Evolutionary conservation across 2,329 filamentous ascomycete species (phyloP), one percentile per base, ranked within the genome.

Genomic region (Sporothrix euskadiensis): DNA sequence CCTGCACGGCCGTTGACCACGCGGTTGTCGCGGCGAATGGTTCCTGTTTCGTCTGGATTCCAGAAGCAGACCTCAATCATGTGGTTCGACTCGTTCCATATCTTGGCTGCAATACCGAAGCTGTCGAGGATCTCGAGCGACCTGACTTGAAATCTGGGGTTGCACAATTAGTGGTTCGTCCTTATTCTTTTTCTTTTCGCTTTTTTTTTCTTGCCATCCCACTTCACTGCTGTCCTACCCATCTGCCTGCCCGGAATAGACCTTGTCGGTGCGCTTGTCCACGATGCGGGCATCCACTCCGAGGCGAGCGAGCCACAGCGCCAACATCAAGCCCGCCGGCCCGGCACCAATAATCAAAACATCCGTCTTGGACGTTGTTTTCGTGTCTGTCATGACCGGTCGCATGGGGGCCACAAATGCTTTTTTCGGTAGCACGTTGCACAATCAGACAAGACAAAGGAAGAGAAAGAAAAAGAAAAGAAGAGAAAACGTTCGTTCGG

Each of bases 71-170:
- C 88, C 83, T 91, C 90, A 35, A 91, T 84, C 83, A 92, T 88
- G 77, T 89, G 89, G 78, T 91, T 91, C 12, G 88, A 85, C 77
- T 93, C 90, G 66, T 89, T 89, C 87, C 88, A 89, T 0, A 86
- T 86, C 2, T 86, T 82, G 75, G 92, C 87, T 2, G 84, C 89
- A 73, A 94, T 87, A 0, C 88, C 91, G 76, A 94, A 91, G 69
- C 87, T 89, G 77, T 94, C 90, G 72, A 93, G 88, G n/a, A 94
- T 91, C 80, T 94, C 90, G 2, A 92, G 83, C 0, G 89, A 92
- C 2, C 91, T 88, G 75, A 86, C 87, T 80, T 92, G 89, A 6
- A 82, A 80, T 9, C 75, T 74, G 47, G 1, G 3, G n/a, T 10
- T 7, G 30, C 9, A 32, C n/a, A n/a, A 10, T 65, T 26, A 65